Evolutionary conservation across 345 rosid species (phyloP).

Genomic region (Brassica juncea): DNA sequence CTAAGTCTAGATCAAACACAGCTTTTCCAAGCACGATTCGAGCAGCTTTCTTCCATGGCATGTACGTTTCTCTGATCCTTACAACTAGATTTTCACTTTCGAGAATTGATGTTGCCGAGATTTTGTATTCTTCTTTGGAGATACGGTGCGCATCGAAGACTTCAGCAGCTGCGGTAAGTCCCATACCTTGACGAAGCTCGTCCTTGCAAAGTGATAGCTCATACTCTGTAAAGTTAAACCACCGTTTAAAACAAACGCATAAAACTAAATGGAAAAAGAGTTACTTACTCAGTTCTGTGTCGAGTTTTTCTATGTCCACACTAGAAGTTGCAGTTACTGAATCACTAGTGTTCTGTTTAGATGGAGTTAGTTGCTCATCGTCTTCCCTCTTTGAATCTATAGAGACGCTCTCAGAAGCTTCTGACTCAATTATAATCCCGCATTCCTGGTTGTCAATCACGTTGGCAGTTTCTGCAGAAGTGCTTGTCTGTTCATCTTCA

Average conservation of each 20-base stretch:
- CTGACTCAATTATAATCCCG: constrained; percentile 42
- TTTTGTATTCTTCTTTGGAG: constrained; percentile 62
- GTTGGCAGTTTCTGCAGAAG: constrained; percentile 42
- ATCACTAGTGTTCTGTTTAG: constrained; percentile 42
- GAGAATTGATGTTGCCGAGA: constrained; percentile 54
- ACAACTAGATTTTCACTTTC: constrained; percentile 68
- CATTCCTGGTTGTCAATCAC: constrained; percentile 40
- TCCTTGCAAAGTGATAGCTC: constrained; percentile 84
- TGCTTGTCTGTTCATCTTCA: constrained; percentile 43
- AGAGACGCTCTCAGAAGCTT: constrained; percentile 30
- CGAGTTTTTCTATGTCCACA: constrained; percentile 30
- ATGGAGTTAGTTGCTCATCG: constrained; percentile 39
- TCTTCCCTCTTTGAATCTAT: constrained; percentile 36
- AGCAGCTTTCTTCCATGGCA: constrained; percentile 84
- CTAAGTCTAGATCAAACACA: constrained; percentile 70
- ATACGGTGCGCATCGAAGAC: constrained; percentile 67
- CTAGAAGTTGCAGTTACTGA: constrained; percentile 37
- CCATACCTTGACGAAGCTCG: constrained; percentile 75
- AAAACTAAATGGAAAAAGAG: constrained; percentile 11
- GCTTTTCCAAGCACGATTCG: constrained; percentile 70
- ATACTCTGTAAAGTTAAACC: constrained; percentile 53
- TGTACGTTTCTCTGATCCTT: constrained; percentile 59
- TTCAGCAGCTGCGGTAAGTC: constrained; percentile 71
- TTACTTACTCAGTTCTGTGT: constrained; percentile 47
- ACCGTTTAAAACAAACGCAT: constrained; percentile 27